Percentiles rank a stretch among this genome's conserved stretches.
phyloP scores from a whole-genome alignment of 257 asterid genomes.

The Jacaranda mimosifolia region DNA sequence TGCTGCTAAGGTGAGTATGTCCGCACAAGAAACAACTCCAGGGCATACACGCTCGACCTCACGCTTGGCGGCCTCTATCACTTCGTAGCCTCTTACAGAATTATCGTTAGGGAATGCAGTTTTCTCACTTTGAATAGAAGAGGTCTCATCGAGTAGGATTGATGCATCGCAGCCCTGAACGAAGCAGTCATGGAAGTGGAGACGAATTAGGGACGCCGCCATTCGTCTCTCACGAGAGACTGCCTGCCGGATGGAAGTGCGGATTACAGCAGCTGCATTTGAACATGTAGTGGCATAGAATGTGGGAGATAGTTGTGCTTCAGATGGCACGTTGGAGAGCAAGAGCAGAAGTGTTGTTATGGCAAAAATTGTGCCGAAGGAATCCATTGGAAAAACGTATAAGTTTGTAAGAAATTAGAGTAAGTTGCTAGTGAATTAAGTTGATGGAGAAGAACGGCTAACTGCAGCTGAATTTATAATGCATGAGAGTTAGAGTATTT shows the following conservation, averaged over 20 bases:
- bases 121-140: conserved; percentile 48
- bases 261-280: conserved; percentile 35
- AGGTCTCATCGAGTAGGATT: conserved; percentile 47
- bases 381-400: not conserved
- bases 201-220: conserved; percentile 61
- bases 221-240: conserved; percentile 48
- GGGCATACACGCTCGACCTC: conserved; percentile 54
- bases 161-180: conserved; percentile 61
- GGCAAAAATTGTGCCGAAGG: not conserved
- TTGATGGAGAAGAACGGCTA: not conserved
- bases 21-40: conserved; percentile 60
- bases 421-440: not conserved
- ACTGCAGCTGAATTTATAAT: conserved; percentile 19
- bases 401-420: not conserved
- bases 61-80: conserved; percentile 48
- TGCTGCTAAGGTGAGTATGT: conserved; percentile 51
- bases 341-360: conserved; percentile 17
- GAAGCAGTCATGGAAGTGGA: conserved; percentile 64
- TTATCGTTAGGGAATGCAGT: conserved; percentile 39
- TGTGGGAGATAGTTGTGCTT: conserved; percentile 54
- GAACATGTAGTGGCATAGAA: conserved; percentile 50
- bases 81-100: conserved; percentile 54
- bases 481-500: conserved; percentile 2
- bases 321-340: conserved; percentile 9
- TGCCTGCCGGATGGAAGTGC: conserved; percentile 43